Percentiles rank a stretch among this genome's conserved stretches.
These are phyloP conservation scores for Hydnomerulius pinastri DNA, from an alignment of 768 basidiomycete species.

Conservation along the genomic window DNA sequence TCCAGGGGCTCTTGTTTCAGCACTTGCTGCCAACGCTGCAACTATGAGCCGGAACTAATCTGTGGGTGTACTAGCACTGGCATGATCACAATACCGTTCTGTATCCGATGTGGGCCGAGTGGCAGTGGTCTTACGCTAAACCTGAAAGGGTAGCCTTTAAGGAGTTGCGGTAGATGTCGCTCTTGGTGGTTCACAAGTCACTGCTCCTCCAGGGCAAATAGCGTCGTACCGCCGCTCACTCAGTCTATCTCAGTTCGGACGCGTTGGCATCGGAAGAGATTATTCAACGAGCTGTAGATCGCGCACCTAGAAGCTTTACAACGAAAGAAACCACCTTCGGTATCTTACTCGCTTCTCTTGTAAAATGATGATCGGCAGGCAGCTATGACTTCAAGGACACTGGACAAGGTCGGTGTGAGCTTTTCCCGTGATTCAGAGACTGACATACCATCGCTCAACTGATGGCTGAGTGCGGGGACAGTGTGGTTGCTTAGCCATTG, in stretches of 20 bases:
- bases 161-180: background rate
- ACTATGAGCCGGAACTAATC: too few species aligned
- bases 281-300: too few species aligned
- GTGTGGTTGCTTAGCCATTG: background rate
- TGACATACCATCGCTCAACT: slow-evolving; percentile 5
- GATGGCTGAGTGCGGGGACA: background rate
- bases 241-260: background rate
- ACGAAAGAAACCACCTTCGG: background rate
- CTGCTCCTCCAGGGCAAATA: background rate
- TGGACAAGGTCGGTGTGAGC: background rate
- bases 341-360: background rate
- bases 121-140: background rate
- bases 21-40: background rate
- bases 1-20: too few species aligned
- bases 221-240: background rate
- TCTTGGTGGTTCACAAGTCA: too few species aligned
- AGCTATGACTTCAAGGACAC: too few species aligned
- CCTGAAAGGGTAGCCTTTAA: background rate
- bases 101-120: background rate
- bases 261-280: too few species aligned
- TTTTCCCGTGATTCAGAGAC: slow-evolving; percentile 16
- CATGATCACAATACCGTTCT: too few species aligned
- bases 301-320: too few species aligned
- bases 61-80: background rate
- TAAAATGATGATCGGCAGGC: background rate